These are phyloP conservation scores for Ceratocystis lukuohia DNA, from an alignment of 2,329 filamentous ascomycete genomes.

Conservation along the genomic window DNA sequence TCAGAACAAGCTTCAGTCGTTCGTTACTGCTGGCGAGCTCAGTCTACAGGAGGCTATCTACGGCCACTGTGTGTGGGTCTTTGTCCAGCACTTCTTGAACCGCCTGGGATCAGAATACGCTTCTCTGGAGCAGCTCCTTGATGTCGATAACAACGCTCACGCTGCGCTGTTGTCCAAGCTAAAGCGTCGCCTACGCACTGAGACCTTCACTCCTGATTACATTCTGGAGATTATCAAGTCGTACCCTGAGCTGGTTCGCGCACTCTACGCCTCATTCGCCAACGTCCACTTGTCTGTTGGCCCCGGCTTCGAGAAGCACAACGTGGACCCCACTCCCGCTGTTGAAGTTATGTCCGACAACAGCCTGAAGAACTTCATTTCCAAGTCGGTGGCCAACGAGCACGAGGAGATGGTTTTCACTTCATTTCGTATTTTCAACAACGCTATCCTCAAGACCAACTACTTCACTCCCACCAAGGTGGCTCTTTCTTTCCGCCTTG, in stretches of 20 bases:
- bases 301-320: constrained; percentile 37
- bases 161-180: constrained; percentile 82
- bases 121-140: constrained; percentile 68
- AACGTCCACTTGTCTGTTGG: constrained; percentile 58
- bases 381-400: constrained; percentile 73
- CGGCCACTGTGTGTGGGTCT: constrained; percentile 94
- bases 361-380: constrained; percentile 59
- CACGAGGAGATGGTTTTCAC: constrained; percentile 98
- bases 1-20: constrained; percentile 84
- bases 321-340: constrained; percentile 39
- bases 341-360: constrained; percentile 61
- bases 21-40: constrained; percentile 74
- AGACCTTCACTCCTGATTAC: constrained; percentile 97
- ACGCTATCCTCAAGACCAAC: constrained; percentile 88
- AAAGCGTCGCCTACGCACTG: constrained; percentile 85
- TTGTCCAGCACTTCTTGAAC: constrained; percentile 96
- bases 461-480: constrained; percentile 97
- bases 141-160: constrained; percentile 68
- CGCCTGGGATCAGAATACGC: constrained; percentile 84
- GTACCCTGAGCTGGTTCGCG: constrained; percentile 75
- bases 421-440: constrained; percentile 92
- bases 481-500: constrained; percentile 86
- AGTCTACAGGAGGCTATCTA: constrained; percentile 96
- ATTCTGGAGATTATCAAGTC: constrained; percentile 92
- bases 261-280: constrained; percentile 83